phyloP scores from a whole-genome alignment of 2,329 filamentous ascomycete genomes.

The Phaeosphaeriaceae sp. region DNA sequence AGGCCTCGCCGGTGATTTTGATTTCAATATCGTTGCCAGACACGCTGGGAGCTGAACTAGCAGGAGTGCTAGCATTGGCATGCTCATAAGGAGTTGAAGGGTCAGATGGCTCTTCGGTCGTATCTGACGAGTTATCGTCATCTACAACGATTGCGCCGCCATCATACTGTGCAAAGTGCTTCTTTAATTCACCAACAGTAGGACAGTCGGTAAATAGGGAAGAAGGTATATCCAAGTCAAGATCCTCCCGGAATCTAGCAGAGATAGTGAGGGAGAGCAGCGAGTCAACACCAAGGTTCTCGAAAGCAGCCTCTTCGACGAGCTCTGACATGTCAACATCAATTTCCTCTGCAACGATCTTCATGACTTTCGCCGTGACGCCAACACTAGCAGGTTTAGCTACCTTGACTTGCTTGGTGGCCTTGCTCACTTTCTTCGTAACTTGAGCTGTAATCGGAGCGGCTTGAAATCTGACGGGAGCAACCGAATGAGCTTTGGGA shows the following conservation, averaged over 20 bases:
- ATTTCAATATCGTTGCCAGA: slow-evolving; percentile 48
- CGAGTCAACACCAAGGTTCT: slow-evolving; percentile 68
- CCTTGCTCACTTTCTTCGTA: slow-evolving; percentile 46
- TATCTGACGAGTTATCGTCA: slow-evolving; percentile 52
- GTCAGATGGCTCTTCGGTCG: slow-evolving; percentile 46
- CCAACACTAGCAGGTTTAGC: slow-evolving; percentile 57
- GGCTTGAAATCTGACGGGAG: slow-evolving; percentile 39
- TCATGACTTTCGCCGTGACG: slow-evolving; percentile 63
- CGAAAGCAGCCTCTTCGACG: slow-evolving; percentile 65
- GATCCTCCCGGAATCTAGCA: slow-evolving; percentile 66
- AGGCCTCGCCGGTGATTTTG: slow-evolving; percentile 39
- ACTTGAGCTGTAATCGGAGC: slow-evolving; percentile 48
- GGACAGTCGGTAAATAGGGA: slow-evolving; percentile 66
- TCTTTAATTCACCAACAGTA: slow-evolving; percentile 66
- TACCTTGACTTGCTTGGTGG: slow-evolving; percentile 57
- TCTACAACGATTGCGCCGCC: slow-evolving; percentile 45
- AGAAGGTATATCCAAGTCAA: slow-evolving; percentile 64
- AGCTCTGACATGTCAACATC: slow-evolving; percentile 65
- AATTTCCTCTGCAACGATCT: slow-evolving; percentile 71
- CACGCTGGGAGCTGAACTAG: slow-evolving; percentile 56
- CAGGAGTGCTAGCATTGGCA: slow-evolving; percentile 54
- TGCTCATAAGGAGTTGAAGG: slow-evolving; percentile 52
- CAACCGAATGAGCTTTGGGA: slow-evolving; percentile 46
- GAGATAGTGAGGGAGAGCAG: slow-evolving; percentile 67
- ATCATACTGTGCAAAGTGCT: slow-evolving; percentile 59